Percentiles rank a stretch among this genome's conserved stretches.
phyloP scores from a whole-genome alignment of 495 filamentous ascomycete genomes.

The Tuber calosporum region DNA sequence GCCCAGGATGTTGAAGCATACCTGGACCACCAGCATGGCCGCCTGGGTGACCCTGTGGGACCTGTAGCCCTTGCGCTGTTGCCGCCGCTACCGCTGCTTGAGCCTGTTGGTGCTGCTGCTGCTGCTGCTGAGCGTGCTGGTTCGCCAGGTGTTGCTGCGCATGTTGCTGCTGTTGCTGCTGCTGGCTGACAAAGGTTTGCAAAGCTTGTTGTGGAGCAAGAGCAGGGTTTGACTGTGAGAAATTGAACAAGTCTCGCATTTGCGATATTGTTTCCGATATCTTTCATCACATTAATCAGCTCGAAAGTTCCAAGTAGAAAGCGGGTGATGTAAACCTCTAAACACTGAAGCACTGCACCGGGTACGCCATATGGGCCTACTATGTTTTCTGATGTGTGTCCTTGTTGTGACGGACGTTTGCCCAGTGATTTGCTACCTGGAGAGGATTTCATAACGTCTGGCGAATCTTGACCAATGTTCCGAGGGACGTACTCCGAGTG shows the following conservation, averaged over 20 bases:
- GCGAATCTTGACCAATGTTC: conserved; percentile 40
- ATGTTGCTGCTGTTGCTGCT: conserved; percentile 42
- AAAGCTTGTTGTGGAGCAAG: conserved; percentile 49
- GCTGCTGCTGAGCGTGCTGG: conserved; percentile 39
- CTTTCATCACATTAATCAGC: conserved; percentile 37
- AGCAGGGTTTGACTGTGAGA: conserved; percentile 47
- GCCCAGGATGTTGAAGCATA: conserved; percentile 33
- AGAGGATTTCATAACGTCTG: conserved; percentile 51
- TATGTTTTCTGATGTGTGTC: conserved; percentile 49
- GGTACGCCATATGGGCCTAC: conserved; percentile 45
- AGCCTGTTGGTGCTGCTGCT: conserved; percentile 30
- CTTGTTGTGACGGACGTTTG: conserved; percentile 50
- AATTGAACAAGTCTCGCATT: conserved; percentile 52
- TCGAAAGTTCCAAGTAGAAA: neutral
- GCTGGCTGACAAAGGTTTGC: conserved; percentile 44
- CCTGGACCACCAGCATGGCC: conserved; percentile 35
- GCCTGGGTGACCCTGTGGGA: conserved; percentile 32
- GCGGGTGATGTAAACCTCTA: conserved; percentile 45
- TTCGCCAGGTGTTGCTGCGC: conserved; percentile 44
- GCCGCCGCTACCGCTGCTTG: conserved; percentile 25
- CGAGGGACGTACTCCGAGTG: conserved; percentile 53
- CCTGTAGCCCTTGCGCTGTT: conserved; percentile 28
- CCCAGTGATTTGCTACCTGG: conserved; percentile 51
- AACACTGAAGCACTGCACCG: conserved; percentile 49
- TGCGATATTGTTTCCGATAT: conserved; percentile 54